Base-by-base conservation (phyloP, 805 yeast genomes). In the Torulaspora maleeae region DNA sequence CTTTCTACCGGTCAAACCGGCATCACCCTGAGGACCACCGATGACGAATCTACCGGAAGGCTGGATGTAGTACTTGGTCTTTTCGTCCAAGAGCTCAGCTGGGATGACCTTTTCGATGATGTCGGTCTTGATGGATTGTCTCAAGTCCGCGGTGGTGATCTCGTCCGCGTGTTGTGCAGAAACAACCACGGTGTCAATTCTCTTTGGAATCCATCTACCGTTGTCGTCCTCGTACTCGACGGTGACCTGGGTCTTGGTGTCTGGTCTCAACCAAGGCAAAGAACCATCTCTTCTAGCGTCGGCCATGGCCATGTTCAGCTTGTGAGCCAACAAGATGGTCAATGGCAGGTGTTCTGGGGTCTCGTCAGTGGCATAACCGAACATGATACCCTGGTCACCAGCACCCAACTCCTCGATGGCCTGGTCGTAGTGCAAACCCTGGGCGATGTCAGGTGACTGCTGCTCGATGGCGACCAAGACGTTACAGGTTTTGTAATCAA, bases 11-110 rank as follows among this genome's bases (percentile, higher is more conserved):
- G 99, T 93, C 69, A 93, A 78, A 79, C 99, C 99, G 58, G 99
- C 99, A 71, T 93, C 99, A 82, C 99, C 99, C 76, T 93, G 99
- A 61, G 99, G 99, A 72, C 99, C 99, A 77, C 99, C 99, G 69
- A 93, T 93, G 65, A 93, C 96, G 82, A 93, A 93, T 76, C 98
- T 86, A 62, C 99, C 99, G 55, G 98, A 89, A 63, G 99, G 99
- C 76, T 93, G 99, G 69, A 93, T 89, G 82, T 91, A 97, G 82
- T 88, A 90, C 67, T 83, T 76, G 71, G 99, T 93, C 75, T 86
- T 87, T 67, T 83, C 96, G 69, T 93, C 98, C 67, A 93, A 82
- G 68, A 86, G 78, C 56, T 88, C 74, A 50, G 82, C 83, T 64
- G 99, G 96, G 58, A 90, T 87, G 59, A 93, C 96, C 76, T 86